Conservation (phyloP, 108 stramenopile species). For the Pseudonitzschia multistriata region DNA sequence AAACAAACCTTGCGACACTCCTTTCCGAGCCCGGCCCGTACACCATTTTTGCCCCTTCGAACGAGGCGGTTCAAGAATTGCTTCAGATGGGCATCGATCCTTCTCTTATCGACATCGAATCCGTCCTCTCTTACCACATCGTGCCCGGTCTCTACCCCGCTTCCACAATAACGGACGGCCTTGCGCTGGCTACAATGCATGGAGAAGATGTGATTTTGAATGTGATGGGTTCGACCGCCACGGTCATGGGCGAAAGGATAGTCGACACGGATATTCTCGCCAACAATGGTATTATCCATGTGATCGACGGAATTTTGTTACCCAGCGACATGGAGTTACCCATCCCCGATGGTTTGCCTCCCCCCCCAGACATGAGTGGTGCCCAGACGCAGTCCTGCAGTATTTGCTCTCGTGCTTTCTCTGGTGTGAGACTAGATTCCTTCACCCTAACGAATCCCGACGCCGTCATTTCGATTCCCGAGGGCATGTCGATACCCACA, state of each 20-base stretch:
- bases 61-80: not conserved
- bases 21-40: not conserved
- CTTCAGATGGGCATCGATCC: not conserved
- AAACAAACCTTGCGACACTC: not conserved
- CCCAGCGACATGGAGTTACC: not conserved
- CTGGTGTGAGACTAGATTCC: not conserved
- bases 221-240: slow-evolving; percentile 6
- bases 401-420: not conserved
- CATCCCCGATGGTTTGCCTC: not conserved
- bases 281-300: slow-evolving; percentile 13
- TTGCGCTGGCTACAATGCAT: slow-evolving; percentile 6
- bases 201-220: slow-evolving; percentile 12
- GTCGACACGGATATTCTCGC: not conserved
- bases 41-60: slow-evolving; percentile 7
- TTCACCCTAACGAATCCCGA: not conserved
- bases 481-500: not conserved
- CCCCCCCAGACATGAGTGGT: not conserved
- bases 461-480: not conserved
- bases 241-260: not conserved
- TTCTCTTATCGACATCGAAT: not conserved
- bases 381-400: not conserved
- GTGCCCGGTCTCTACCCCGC: slow-evolving; percentile 11
- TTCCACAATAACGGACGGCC: slow-evolving; percentile 3
- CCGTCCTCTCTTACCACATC: not conserved
- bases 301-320: slow-evolving; percentile 11